Percentiles rank a stretch among this genome's conserved stretches.
Conservation (phyloP, 2,329 filamentous ascomycete genomes). For the Colletotrichum magnum region DNA sequence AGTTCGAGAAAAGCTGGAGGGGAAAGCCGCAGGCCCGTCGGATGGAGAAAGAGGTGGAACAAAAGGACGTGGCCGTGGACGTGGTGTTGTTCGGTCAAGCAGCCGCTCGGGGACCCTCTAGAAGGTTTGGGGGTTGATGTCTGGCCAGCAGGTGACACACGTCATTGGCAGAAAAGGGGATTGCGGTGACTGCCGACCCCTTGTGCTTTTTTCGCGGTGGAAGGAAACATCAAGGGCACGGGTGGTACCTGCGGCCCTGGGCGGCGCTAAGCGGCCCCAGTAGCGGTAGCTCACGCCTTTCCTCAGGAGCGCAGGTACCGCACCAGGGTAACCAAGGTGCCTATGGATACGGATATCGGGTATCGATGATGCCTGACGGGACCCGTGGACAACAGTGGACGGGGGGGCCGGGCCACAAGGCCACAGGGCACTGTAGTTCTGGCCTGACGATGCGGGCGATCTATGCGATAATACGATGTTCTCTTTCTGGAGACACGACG, state of each 20-base stretch:
- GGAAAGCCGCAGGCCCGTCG: not conserved
- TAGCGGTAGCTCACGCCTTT: not conserved
- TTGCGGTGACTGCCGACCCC: conserved; percentile 40
- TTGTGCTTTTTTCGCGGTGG: conserved; percentile 33
- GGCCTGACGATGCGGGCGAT: conserved; percentile 16
- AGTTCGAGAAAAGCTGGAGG: not conserved
- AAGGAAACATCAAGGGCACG: conserved; percentile 25
- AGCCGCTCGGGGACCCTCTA: conserved; percentile 40
- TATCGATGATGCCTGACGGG: conserved; percentile 40
- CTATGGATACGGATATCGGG: conserved; percentile 20
- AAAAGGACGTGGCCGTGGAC: conserved; percentile 14
- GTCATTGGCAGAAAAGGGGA: conserved; percentile 42
- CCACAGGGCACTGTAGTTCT: conserved; percentile 24
- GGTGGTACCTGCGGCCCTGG: conserved; percentile 39
- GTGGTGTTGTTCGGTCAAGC: conserved; percentile 39
- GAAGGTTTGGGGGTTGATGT: conserved; percentile 40
- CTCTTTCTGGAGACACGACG: conserved; percentile 13
- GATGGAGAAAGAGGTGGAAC: conserved; percentile 13
- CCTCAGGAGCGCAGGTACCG: too few relatives aligned
- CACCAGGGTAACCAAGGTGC: not conserved
- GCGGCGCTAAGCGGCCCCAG: conserved; percentile 39
- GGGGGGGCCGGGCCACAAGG: conserved; percentile 28
- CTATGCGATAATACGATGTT: conserved; percentile 12
- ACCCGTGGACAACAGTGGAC: conserved; percentile 12
- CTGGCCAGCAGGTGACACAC: conserved; percentile 41